Evolutionary conservation across 257 asterid species (phyloP), one percentile per base, ranked within the genome.

Genomic region (Prunella vulgaris): DNA sequence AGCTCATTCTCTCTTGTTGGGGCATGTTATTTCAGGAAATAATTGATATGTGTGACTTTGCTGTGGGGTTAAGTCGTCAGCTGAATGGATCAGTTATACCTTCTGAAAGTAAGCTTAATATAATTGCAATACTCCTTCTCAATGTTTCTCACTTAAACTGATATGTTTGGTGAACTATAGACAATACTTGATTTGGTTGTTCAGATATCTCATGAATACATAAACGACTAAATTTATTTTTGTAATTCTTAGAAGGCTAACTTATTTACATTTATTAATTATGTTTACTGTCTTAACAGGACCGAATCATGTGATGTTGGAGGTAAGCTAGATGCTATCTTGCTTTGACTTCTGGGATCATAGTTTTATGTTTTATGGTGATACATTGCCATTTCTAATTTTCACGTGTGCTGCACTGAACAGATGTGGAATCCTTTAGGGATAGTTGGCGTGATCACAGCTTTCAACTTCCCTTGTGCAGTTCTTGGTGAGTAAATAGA

Each of bases 401-500:
- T 62, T 64, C 60, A 27, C 60, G 7, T 66, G 20, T 76, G 28
- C 63, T 63, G 35, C 67, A 24, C 71, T 73, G 71, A 58, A 68
- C 95, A 94, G 99, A 85, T 82, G 88, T 94, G 99, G 99, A 94
- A 91, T 77, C 99, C 99, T 71, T 92, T 94, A 32, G 97, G 99
- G 74, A 77, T 89, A 79, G 97, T 94, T 48, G 99, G 97, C 28
- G 97, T 94, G 2, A 91, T 94, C 62, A 94, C 99, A 0, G 97
- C 99, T 73, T 94, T 94, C 80, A 94, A 94, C 85, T 94, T 94
- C 83, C 99, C 99, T 15, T 87, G 97, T 64, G 98, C 99, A 76
- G 99, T 91, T 75, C 95, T 94, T 70, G 99, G 99, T 93, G 76
- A 80, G 97, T 72, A 66, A 53, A 56, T 74, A 5, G 53, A 48